phyloP scores from a whole-genome alignment of 768 basidiomycete species.

The Candolleomyces aberdarensis region DNA sequence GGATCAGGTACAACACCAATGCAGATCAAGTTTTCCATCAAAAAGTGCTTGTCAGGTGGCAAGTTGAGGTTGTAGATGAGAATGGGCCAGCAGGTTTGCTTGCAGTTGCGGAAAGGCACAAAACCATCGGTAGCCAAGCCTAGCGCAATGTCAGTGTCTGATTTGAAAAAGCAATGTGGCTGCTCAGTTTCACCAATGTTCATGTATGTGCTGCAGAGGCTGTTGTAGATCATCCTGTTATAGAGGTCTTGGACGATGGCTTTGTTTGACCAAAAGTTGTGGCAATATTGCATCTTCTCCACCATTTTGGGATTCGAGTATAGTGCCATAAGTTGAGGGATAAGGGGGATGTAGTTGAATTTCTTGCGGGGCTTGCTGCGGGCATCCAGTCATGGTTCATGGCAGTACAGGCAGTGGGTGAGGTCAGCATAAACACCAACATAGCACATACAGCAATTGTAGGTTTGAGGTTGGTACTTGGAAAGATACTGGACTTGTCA shows the following conservation, averaged over 20 bases:
- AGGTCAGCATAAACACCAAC: conserved; percentile 20
- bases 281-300: conserved; percentile 27
- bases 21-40: conserved; percentile 30
- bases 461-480: conserved; percentile 23
- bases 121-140: conserved; percentile 42
- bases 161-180: conserved; percentile 31
- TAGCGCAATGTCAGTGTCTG: conserved; percentile 38
- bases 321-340: conserved; percentile 21
- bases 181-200: conserved; percentile 13
- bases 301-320: conserved; percentile 17
- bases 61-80: conserved; percentile 35
- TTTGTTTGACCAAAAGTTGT: conserved; percentile 15
- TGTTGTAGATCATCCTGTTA: conserved; percentile 19
- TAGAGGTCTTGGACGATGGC: conserved; percentile 11
- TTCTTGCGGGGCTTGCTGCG: conserved; percentile 18
- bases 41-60: conserved; percentile 29
- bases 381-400: conserved; percentile 9
- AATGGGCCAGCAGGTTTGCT: conserved; percentile 37
- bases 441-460: conserved; percentile 14
- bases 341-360: conserved; percentile 35
- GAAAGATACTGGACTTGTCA: conserved; percentile 21
- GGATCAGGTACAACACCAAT: conserved; percentile 46
- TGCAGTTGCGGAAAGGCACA: conserved; percentile 28
- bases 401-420: conserved; percentile 28
- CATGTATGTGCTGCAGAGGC: conserved; percentile 20